Percentiles rank a stretch among this genome's conserved stretches.
Conservation (phyloP, 83 land plant genomes). For the Picea abies region DNA sequence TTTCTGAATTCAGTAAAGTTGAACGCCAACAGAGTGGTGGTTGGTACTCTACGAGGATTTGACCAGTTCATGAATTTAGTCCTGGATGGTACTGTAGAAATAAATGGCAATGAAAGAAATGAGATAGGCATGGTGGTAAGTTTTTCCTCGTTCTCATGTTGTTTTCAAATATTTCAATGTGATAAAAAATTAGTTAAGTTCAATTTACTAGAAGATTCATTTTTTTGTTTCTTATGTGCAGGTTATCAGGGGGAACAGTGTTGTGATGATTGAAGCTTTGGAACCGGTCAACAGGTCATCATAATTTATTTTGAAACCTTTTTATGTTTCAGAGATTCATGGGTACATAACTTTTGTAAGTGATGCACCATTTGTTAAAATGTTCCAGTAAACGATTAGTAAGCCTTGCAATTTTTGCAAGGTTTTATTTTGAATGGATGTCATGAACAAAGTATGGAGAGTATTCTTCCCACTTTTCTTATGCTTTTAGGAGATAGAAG, state of each 20-base stretch:
- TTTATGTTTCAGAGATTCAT: too few relatives aligned
- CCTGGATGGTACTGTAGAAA: slow-evolving; percentile 85
- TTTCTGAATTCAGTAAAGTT: slow-evolving; percentile 67
- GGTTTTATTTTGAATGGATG: too few relatives aligned
- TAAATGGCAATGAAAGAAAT: slow-evolving; percentile 83
- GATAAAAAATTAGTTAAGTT: not conserved
- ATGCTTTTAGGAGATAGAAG: too few relatives aligned
- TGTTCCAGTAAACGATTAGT: too few relatives aligned
- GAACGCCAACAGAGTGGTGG: slow-evolving; percentile 85
- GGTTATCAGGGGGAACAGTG: slow-evolving; percentile 79
- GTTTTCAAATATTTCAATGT: not conserved
- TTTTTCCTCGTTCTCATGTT: not conserved
- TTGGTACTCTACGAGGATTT: slow-evolving; percentile 87
- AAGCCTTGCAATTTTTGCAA: too few relatives aligned
- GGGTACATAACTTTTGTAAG: too few relatives aligned
- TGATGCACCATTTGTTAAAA: too few relatives aligned
- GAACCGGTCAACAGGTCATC: slow-evolving; percentile 44
- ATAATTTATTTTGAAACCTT: not conserved
- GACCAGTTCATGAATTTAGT: slow-evolving; percentile 98
- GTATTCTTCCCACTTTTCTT: too few relatives aligned
- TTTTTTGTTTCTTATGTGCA: slow-evolving; percentile 21
- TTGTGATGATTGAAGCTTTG: slow-evolving; percentile 78
- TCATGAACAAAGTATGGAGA: too few relatives aligned
- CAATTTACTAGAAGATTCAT: not conserved
- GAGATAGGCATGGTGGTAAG: slow-evolving; percentile 98